Conservation (phyloP, 768 basidiomycete species). For the Tephrocybe rancida region DNA sequence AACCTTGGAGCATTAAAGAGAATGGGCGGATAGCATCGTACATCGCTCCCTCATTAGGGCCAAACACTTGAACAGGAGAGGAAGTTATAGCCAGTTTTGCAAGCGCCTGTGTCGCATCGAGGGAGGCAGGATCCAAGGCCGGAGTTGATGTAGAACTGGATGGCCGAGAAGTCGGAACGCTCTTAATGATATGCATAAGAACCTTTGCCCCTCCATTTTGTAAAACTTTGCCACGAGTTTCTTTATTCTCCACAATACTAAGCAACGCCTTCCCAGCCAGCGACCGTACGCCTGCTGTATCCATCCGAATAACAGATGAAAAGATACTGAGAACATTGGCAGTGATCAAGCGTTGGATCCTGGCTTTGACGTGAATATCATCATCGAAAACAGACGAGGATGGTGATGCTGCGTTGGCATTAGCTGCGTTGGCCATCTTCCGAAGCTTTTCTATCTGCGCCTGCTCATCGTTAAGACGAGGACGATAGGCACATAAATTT, state of each 20-base stretch:
- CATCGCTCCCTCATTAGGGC: conserved; percentile 74
- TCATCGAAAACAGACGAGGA: conserved; percentile 56
- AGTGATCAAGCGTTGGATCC: conserved; percentile 59
- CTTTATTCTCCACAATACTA: conserved; percentile 75
- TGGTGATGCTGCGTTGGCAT: conserved; percentile 26
- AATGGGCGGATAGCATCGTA: conserved; percentile 87
- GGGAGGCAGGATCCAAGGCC: conserved; percentile 42
- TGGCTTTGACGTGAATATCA: conserved; percentile 61
- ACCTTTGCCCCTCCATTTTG: conserved; percentile 80
- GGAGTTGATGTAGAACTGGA: conserved; percentile 25
- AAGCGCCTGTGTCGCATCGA: conserved; percentile 82
- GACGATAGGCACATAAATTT: conserved; percentile 74
- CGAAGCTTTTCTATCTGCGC: conserved; percentile 79
- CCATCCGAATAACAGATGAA: conserved; percentile 53
- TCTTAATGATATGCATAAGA: conserved; percentile 57
- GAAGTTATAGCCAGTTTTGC: conserved; percentile 94
- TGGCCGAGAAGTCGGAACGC: conserved; percentile 34
- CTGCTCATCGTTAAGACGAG: conserved; percentile 78
- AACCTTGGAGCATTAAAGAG: conserved; percentile 68
- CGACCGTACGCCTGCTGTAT: conserved; percentile 65
- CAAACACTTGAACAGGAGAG: conserved; percentile 89
- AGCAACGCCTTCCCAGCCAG: conserved; percentile 65
- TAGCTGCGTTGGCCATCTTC: conserved; percentile 62
- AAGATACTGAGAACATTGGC: conserved; percentile 70
- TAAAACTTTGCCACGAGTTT: conserved; percentile 74